A percentile compares a stretch with the other conserved stretches of the same genome.
These are phyloP conservation scores for Thielaviopsis musarum DNA, from an alignment of 2,329 filamentous ascomycete species.

Conservation along the genomic window DNA sequence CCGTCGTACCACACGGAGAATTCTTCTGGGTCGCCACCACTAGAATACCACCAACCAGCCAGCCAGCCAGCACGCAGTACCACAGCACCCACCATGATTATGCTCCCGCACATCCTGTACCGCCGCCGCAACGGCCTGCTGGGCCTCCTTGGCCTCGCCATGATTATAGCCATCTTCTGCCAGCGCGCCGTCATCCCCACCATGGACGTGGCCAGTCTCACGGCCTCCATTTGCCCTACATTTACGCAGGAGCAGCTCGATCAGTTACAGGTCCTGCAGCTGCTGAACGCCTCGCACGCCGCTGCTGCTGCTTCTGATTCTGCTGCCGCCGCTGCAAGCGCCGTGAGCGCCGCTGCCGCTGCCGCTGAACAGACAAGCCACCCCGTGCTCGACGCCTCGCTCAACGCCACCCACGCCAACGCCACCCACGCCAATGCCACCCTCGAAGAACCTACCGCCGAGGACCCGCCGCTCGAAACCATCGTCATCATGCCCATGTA, in stretches of 20 bases:
- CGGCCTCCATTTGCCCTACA: not conserved
- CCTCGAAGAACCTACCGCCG: not conserved
- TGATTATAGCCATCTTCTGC: not conserved
- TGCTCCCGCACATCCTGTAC: not conserved
- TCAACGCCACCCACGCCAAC: not conserved
- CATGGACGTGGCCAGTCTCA: not conserved
- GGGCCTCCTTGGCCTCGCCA: not conserved
- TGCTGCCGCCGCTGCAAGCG: no score
- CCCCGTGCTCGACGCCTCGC: no score
- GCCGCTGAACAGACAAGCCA: not conserved
- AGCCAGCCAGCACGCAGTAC: not conserved
- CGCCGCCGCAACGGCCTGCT: slow-evolving; percentile 1
- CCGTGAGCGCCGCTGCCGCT: not conserved
- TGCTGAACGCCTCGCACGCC: not conserved
- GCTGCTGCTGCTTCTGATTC: not conserved
- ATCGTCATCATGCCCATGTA: slow-evolving; percentile 8
- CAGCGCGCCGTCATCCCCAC: not conserved
- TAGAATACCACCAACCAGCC: not conserved
- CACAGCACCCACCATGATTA: not conserved
- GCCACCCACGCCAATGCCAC: not conserved
- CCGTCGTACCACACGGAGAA: no score
- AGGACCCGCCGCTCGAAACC: not conserved
- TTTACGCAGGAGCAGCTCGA: not conserved
- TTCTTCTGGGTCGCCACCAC: no score
- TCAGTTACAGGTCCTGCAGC: not conserved